Base-by-base conservation (phyloP, 805 yeast species). In the Kodamaea leandrae region DNA sequence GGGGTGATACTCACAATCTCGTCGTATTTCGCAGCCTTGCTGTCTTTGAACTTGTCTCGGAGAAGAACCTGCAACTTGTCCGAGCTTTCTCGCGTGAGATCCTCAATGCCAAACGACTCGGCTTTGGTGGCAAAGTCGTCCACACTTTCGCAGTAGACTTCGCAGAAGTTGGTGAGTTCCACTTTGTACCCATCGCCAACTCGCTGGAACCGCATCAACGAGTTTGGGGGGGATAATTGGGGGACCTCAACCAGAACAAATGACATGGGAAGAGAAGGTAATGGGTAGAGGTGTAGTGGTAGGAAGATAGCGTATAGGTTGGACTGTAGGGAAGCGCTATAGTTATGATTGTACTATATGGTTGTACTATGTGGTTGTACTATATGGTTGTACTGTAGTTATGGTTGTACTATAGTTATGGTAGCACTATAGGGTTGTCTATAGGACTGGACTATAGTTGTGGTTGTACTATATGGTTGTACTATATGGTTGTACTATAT, bases 111-210 rank as follows among this genome's bases (percentile, higher is more conserved):
- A 21, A 45, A 37, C n/a, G 33, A 16, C n/a, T 23, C 25, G 1
- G 67, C 66, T 26, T 45, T 42, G 4, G 37, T 20, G 9, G 45
- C 27, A 7, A 63, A 32, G 14, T 24, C 41, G 8, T 42, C 24
- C n/a, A 54, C 48, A 26, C 32, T 37, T 41, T 62, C 61, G 12
- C 41, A 12, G 66, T 67, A 64, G 25, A 61, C 64, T 23, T 43
- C 39, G 12, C 21, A 43, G 45, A 61, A 54, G 44, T 64, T 50
- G 27, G 64, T 61, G 25, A 60, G 34, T 34, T 54, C 59, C 9
- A 64, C 36, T 3, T 52, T 42, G 45, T 59, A 64, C 14, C 50
- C 24, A 7, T 30, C 27, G 10, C 26, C 18, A 29, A 45, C 35
- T 34, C 18, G 18, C 6, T 21, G 27, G 25, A 47, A 40, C 3